Percentiles rank a stretch among this genome's conserved stretches.
Conservation (phyloP, 495 filamentous ascomycete species). For the Viridothelium virens region DNA sequence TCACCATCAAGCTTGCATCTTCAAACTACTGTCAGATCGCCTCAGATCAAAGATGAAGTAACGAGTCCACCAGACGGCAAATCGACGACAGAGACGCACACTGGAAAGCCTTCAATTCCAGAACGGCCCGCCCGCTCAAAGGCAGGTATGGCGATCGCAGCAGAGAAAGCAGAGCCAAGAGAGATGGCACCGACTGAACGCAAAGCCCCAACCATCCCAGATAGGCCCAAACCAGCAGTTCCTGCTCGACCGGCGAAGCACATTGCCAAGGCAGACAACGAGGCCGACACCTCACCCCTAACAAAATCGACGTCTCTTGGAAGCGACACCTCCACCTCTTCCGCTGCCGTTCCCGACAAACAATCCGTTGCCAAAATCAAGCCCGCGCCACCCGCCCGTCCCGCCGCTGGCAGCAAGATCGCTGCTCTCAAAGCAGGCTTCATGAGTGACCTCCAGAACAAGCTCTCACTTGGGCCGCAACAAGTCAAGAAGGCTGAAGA, state of each 20-base stretch:
- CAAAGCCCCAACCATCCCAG: slow-evolving; percentile 42
- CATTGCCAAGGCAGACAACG: slow-evolving; percentile 33
- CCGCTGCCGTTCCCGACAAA: slow-evolving; percentile 1
- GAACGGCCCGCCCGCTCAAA: slow-evolving; percentile 17
- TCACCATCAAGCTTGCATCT: slow-evolving; percentile 73
- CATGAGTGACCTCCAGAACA: slow-evolving; percentile 79
- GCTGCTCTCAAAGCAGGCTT: slow-evolving; percentile 84
- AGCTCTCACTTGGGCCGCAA: slow-evolving; percentile 73
- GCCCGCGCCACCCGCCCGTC: slow-evolving; percentile 65
- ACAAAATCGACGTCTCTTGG: slow-evolving; percentile 27
- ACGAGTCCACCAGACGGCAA: slow-evolving; percentile 21
- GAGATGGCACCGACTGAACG: slow-evolving; percentile 33
- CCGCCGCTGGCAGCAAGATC: slow-evolving; percentile 68
- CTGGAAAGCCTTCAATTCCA: slow-evolving; percentile 18
- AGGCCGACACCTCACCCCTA: slow-evolving; percentile 30
- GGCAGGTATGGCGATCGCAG: slow-evolving; percentile 22
- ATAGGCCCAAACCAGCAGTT: slow-evolving; percentile 72
- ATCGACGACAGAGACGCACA: slow-evolving; percentile 19
- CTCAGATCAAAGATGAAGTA: slow-evolving; percentile 44
- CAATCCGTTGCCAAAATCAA: slow-evolving; percentile 29
- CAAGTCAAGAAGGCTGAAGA: slow-evolving; percentile 56
- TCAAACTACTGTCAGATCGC: slow-evolving; percentile 64
- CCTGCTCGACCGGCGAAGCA: slow-evolving; percentile 60
- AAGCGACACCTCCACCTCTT: slow-evolving; percentile 7
- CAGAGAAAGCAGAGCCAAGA: slow-evolving; percentile 26